Evolutionary conservation across 306 rosid genomes (phyloP).

Genomic region (Malus domestica): DNA sequence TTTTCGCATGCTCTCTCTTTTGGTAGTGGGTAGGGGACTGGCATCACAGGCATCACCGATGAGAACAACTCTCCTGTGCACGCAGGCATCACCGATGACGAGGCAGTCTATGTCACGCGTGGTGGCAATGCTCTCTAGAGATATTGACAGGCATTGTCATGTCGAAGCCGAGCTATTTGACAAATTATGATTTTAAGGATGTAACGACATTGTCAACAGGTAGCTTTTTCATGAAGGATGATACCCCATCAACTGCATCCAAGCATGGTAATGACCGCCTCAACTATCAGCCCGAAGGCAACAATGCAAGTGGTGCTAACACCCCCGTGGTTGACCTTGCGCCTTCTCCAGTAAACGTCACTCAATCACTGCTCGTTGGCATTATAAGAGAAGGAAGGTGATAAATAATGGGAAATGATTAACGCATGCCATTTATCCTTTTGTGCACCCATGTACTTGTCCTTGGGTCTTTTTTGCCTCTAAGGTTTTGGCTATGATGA

Average conservation of each 20-base stretch:
- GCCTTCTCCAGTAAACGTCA: slow-evolving; percentile 5
- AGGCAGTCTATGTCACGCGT: slow-evolving; percentile 22
- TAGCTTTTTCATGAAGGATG: not conserved
- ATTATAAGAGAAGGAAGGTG: slow-evolving; percentile 16
- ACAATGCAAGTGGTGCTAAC: not conserved
- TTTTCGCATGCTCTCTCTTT: no score
- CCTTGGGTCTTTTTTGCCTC: not conserved
- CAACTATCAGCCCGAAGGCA: not conserved
- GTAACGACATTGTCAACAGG: not conserved
- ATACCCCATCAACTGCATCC: not conserved
- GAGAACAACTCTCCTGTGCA: slow-evolving; percentile 15
- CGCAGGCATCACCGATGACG: slow-evolving; percentile 14
- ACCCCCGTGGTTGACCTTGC: not conserved
- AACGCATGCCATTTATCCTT: no score
- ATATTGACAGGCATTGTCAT: not conserved
- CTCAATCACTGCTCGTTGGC: not conserved
- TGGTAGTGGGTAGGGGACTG: no score
- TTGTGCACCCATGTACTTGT: not conserved
- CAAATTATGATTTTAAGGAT: slow-evolving; percentile 15
- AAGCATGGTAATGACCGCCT: not conserved
- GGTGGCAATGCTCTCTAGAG: slow-evolving; percentile 20
- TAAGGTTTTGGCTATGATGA: not conserved
- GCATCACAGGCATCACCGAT: no score
- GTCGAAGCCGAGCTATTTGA: slow-evolving; percentile 20
- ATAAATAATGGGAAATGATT: not conserved